phyloP scores from a whole-genome alignment of 352 stramenopile genomes.

The Globisporangium spinosum region DNA sequence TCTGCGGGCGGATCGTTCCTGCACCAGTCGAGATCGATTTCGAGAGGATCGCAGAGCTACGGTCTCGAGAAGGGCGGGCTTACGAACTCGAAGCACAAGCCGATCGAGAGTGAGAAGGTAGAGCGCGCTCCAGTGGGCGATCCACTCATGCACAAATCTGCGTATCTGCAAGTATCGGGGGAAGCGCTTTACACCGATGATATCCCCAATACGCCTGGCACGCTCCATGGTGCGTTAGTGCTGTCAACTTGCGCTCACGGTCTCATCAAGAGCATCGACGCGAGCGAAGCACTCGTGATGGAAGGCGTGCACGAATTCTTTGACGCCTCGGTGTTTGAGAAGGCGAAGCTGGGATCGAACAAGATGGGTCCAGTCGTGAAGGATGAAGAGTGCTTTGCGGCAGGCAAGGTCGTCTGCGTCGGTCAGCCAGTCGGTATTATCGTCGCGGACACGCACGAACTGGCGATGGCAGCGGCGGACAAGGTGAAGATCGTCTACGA shows the following conservation, averaged over 20 bases:
- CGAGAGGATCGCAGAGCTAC: slow-evolving; percentile 53
- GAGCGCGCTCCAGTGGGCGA: slow-evolving; percentile 83
- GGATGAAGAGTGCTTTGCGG: slow-evolving; percentile 88
- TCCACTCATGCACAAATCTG: slow-evolving; percentile 90
- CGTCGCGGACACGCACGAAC: slow-evolving; percentile 75
- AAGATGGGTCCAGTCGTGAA: slow-evolving; percentile 78
- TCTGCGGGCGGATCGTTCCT: slow-evolving; percentile 63
- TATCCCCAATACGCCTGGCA: slow-evolving; percentile 81
- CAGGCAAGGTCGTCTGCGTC: slow-evolving; percentile 60
- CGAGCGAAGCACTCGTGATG: slow-evolving; percentile 73
- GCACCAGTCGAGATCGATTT: slow-evolving; percentile 45
- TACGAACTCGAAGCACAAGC: slow-evolving; percentile 56
- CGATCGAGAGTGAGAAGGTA: slow-evolving; percentile 31
- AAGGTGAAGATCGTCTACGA: slow-evolving; percentile 90
- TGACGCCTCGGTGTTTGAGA: slow-evolving; percentile 70
- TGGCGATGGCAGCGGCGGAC: slow-evolving; percentile 70
- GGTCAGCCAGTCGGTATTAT: slow-evolving; percentile 83
- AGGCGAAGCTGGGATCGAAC: slow-evolving; percentile 60
- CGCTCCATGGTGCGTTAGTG: slow-evolving; percentile 92
- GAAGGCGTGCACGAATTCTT: slow-evolving; percentile 89
- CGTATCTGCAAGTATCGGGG: slow-evolving; percentile 92
- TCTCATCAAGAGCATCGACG: slow-evolving; percentile 86
- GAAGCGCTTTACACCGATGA: slow-evolving; percentile 96
- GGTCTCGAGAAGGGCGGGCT: slow-evolving; percentile 60
- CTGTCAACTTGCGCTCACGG: slow-evolving; percentile 79